Conservation (phyloP, 2,329 filamentous ascomycete species). For the Paraphaeosphaeria sporulosa region DNA sequence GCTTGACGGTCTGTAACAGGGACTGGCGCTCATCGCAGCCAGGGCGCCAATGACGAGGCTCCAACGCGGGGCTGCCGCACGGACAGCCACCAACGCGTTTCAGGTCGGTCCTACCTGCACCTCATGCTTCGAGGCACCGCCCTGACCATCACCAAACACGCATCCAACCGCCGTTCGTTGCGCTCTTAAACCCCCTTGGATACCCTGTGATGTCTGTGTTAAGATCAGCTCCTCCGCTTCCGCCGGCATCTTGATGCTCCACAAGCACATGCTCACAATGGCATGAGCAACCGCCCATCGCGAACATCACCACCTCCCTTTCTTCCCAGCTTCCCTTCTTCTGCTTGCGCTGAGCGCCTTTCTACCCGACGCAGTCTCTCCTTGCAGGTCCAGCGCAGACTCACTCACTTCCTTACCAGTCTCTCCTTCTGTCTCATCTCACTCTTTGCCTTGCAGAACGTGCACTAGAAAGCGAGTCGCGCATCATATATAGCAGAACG, state of each 20-base stretch:
- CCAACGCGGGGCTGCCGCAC: conserved; percentile 5
- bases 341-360: conserved; percentile 38
- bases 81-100: conserved; percentile 16
- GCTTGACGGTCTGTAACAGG: conserved; percentile 13
- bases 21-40: conserved; percentile 2
- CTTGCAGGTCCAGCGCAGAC: conserved; percentile 42
- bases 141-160: conserved; percentile 19
- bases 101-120: conserved; percentile 15
- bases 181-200: conserved; percentile 17
- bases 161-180: conserved; percentile 27
- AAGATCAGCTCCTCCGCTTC: conserved; percentile 27
- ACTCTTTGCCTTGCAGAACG: conserved; percentile 38
- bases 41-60: conserved; percentile 15
- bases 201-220: conserved; percentile 33
- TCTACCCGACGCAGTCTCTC: conserved; percentile 28
- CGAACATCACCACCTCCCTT: conserved; percentile 29
- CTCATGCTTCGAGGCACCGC: conserved; percentile 15
- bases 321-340: conserved; percentile 24
- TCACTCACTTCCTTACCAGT: conserved; percentile 18
- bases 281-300: conserved; percentile 39
- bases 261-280: conserved; percentile 22
- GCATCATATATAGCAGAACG: conserved; percentile 12
- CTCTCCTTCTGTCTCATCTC: conserved; percentile 33
- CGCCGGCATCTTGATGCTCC: conserved; percentile 11
- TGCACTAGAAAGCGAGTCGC: conserved; percentile 21